A percentile compares a stretch with the other conserved stretches of the same genome.
These are phyloP conservation scores for Coccinonectria pachysandricola DNA, from an alignment of 2,329 filamentous ascomycete species.

Conservation along the genomic window DNA sequence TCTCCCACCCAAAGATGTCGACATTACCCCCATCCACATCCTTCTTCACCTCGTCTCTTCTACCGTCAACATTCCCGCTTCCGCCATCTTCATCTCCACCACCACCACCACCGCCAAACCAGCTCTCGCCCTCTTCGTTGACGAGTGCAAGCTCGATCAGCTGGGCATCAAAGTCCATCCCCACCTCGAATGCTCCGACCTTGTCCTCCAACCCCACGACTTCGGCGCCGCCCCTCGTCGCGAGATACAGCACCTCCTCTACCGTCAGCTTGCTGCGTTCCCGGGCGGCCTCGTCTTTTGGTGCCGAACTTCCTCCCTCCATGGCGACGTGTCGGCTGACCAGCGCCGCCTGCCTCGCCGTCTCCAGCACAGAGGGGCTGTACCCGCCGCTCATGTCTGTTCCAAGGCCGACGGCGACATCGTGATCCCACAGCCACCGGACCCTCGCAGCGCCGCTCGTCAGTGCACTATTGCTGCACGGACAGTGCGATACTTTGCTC, in stretches of 20 bases:
- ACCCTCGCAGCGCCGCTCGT: conserved; percentile 72
- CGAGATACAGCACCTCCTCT: conserved; percentile 78
- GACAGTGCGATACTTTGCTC: conserved; percentile 73
- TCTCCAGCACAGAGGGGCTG: conserved; percentile 68
- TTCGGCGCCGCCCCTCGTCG: conserved; percentile 75
- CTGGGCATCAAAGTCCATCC: conserved; percentile 88
- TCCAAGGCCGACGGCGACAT: conserved; percentile 72
- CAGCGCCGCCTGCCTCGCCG: conserved; percentile 70
- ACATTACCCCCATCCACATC: conserved; percentile 49
- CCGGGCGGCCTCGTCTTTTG: conserved; percentile 14
- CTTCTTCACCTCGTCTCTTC: conserved; percentile 6
- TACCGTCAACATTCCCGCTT: too few relatives aligned
- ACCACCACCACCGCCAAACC: conserved; percentile 22
- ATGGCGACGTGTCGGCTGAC: conserved; percentile 65
- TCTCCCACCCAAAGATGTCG: conserved; percentile 86
- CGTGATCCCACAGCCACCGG: conserved; percentile 60
- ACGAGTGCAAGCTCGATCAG: conserved; percentile 55
- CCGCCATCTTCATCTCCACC: too few relatives aligned
- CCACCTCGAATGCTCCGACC: conserved; percentile 74
- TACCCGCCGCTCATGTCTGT: conserved; percentile 90
- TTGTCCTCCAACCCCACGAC: conserved; percentile 63
- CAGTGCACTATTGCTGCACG: conserved; percentile 73
- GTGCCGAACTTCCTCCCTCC: conserved; percentile 22
- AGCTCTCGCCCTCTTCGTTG: conserved; percentile 26
- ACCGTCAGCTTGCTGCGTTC: conserved; percentile 61